Percentiles rank a stretch among this genome's conserved stretches.
phyloP scores from a whole-genome alignment of 352 stramenopile genomes.

The Elongisporangium anandrum region DNA sequence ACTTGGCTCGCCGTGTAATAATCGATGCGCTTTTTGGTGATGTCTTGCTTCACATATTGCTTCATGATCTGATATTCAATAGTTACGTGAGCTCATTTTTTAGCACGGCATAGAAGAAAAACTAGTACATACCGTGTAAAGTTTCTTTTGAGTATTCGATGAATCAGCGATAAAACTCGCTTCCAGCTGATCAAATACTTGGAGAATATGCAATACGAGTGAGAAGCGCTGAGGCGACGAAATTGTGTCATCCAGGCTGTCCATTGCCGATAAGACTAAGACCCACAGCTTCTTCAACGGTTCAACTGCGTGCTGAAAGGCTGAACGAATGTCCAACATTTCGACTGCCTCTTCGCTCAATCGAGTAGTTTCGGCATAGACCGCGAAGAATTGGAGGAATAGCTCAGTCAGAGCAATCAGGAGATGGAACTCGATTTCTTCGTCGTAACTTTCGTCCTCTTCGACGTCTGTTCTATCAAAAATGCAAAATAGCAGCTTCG shows the following conservation, averaged over 20 bases:
- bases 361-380: constrained; percentile 31
- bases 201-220: constrained; percentile 53
- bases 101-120: no score
- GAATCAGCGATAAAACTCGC: constrained; percentile 29
- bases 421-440: constrained; percentile 68
- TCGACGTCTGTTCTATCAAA: constrained; percentile 66
- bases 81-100: neutral
- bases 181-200: constrained; percentile 59
- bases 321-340: constrained; percentile 4
- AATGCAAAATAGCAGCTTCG: constrained; percentile 64
- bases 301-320: constrained; percentile 28
- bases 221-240: constrained; percentile 59
- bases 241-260: constrained; percentile 41
- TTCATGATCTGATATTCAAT: constrained; percentile 34
- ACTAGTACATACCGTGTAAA: constrained; percentile 29
- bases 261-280: constrained; percentile 36
- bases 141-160: constrained; percentile 22
- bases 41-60: constrained; percentile 47
- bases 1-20: constrained; percentile 35
- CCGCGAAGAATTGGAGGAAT: constrained; percentile 56
- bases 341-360: constrained; percentile 3
- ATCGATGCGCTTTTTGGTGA: constrained; percentile 38
- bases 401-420: constrained; percentile 51
- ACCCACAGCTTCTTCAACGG: constrained; percentile 46
- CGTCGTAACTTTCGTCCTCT: constrained; percentile 68